These are phyloP conservation scores for Candida arabinofermentans DNA, from an alignment of 805 yeast species.

Conservation along the genomic window DNA sequence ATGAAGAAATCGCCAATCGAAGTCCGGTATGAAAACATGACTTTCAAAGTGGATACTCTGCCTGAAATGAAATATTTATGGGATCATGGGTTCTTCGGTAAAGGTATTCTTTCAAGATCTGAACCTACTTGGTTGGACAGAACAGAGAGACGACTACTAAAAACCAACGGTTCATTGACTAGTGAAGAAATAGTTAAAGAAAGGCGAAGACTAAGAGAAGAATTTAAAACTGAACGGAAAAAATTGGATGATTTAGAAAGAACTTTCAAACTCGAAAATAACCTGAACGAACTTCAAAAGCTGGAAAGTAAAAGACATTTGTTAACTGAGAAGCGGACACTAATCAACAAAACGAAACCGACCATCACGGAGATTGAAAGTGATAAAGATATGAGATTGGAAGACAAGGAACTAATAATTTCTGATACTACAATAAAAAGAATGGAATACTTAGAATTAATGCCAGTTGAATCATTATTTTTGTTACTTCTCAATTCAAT, in stretches of 20 bases:
- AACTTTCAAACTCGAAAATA: conserved; percentile 24
- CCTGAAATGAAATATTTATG: conserved; percentile 58
- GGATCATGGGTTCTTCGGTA: conserved; percentile 90
- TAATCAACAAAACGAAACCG: conserved; percentile 16
- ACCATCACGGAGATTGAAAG: conserved; percentile 3
- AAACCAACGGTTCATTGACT: conserved; percentile 29
- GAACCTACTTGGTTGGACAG: conserved; percentile 90
- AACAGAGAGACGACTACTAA: conserved; percentile 47
- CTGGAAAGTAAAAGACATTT: conserved; percentile 35
- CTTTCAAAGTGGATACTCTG: conserved; percentile 39
- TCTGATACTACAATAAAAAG: conserved; percentile 21
- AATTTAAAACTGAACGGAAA: conserved; percentile 68
- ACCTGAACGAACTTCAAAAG: conserved; percentile 26
- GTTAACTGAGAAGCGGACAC: conserved; percentile 18
- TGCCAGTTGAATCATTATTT: conserved; percentile 74
- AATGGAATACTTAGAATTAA: conserved; percentile 58
- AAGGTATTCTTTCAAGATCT: conserved; percentile 82
- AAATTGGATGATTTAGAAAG: conserved; percentile 47
- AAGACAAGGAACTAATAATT: conserved; percentile 33
- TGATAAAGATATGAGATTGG: conserved; percentile 27
- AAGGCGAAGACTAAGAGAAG: conserved; percentile 66
- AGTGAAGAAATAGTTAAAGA: conserved; percentile 75
- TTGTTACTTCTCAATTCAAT: conserved; percentile 42
- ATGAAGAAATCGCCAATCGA: not conserved
- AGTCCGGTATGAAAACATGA: conserved; percentile 9